Conservation (phyloP, 805 yeast genomes). For the Metschnikowia borealis region DNA sequence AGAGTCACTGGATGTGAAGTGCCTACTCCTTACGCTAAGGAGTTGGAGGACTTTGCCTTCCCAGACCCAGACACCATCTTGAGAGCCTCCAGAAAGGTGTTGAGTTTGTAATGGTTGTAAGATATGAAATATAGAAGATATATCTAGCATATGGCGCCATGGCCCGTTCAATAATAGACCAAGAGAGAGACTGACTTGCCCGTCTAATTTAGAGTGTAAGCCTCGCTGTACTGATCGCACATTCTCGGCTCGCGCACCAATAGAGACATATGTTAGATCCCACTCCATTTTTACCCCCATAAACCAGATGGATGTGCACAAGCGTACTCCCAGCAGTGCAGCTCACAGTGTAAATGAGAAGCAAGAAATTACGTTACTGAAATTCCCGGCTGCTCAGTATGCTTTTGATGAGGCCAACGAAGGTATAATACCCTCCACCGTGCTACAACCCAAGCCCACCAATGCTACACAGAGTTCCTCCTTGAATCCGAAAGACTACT, state of each 20-base stretch:
- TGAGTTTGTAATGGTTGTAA: conserved; percentile 50
- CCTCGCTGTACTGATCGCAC: neutral
- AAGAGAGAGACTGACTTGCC: no score
- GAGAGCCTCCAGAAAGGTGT: conserved; percentile 79
- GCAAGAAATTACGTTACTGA: conserved; percentile 1
- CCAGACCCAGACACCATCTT: conserved; percentile 90
- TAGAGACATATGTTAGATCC: neutral
- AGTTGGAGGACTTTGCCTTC: conserved; percentile 97
- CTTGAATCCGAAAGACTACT: conserved; percentile 12
- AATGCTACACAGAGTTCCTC: neutral
- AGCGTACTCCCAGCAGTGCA: conserved; percentile 5
- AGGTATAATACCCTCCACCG: conserved; percentile 31
- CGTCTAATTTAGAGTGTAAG: neutral
- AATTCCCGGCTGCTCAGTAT: conserved; percentile 13
- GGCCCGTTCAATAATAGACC: neutral
- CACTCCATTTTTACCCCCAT: neutral
- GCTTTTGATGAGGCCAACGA: conserved; percentile 32
- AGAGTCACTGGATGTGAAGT: conserved; percentile 99
- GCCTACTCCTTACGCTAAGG: conserved; percentile 97
- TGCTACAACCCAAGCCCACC: conserved; percentile 2
- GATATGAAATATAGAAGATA: neutral
- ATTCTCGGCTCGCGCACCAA: neutral
- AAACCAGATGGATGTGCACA: conserved; percentile 15
- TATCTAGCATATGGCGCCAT: neutral
- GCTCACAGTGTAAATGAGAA: conserved; percentile 6